Base-by-base conservation (phyloP, 2,329 filamentous ascomycete species). In the Penicillium janthinellum region DNA sequence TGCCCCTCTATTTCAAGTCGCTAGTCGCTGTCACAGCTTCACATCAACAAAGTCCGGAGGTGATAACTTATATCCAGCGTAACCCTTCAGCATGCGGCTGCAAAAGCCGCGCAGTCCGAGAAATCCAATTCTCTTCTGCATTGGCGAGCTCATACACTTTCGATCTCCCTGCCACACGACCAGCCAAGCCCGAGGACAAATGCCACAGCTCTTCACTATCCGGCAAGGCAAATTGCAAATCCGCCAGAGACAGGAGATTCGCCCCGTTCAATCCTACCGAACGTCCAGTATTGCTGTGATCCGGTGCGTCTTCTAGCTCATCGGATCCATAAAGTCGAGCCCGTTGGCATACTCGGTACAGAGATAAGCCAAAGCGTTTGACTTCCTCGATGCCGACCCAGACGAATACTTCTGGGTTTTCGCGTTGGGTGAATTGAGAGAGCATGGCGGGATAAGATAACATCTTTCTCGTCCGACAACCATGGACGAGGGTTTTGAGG, bases 371-470 rank as follows among this genome's bases (percentile, higher is more conserved):
- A 4, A 71, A 67, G 1, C 64, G 63, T 49, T 72, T 72, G 5
- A 67, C 55, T 38, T 71, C 70, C 44, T 72, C 69, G 1, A 71
- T 59, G 1, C 64, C 57, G 4, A 64, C 49, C 66, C 67, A 69
- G 28, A 66, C 60, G 20, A 62, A 69, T 11, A 65, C 59, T 1
- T 63, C 55, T 6, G 61, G 61, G 6, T 34, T 28, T 34, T 63
- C 62, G 17, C 63, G 57, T 4, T 47, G 22, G 8, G 56, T 47
- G 31, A 64, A 65, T 8, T 66, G 65, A 2, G 55, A 54, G 3
- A 68, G 54, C 53, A 71, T 73, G 0, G 61, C 52, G 1, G 70
- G 70, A 52, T 70, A 71, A 38, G 55, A 65, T 15, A 73, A 69
- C 20, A 72, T 53, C 17, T 64, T 56, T 28, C 65, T 56, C 10